Conservation (phyloP, 106 monocot species). For the Acorus calamus region DNA sequence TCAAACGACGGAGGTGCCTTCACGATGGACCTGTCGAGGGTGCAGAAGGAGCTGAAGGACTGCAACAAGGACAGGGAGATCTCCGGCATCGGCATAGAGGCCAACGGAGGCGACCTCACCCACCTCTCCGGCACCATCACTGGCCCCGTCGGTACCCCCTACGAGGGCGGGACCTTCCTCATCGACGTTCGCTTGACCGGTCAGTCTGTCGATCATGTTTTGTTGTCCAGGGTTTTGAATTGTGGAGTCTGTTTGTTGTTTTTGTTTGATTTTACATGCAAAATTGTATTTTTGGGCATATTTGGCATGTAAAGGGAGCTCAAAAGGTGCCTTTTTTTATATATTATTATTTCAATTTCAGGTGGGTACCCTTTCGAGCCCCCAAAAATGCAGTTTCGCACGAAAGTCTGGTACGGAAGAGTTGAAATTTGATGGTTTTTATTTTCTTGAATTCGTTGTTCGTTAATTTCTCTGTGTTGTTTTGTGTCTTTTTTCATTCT, state of each 20-base stretch:
- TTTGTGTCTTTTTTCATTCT: neutral
- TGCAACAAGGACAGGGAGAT: conserved; percentile 58
- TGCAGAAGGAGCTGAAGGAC: conserved; percentile 90
- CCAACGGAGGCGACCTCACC: conserved; percentile 35
- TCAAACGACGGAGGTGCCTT: no score
- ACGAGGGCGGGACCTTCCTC: conserved; percentile 85
- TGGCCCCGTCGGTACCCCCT: conserved; percentile 76
- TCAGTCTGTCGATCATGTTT: conserved; percentile 3
- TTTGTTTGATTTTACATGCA: no score
- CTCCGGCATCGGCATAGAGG: conserved; percentile 67
- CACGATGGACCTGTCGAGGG: conserved; percentile 57
- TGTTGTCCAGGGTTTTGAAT: neutral
- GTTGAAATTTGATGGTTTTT: neutral
- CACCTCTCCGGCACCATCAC: conserved; percentile 79
- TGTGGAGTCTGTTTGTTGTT: no score
- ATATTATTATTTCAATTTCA: conserved; percentile 21
- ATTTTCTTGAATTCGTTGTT: neutral
- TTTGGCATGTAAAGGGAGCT: neutral
- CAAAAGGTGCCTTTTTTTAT: conserved; percentile 1
- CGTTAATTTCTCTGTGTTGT: neutral
- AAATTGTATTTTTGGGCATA: no score
- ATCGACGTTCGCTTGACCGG: conserved; percentile 81
- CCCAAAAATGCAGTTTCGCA: conserved; percentile 96
- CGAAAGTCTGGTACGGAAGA: conserved; percentile 84
- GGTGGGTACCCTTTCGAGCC: conserved; percentile 99